Evolutionary conservation across 2,329 filamentous ascomycete genomes (phyloP), one percentile per base, ranked within the genome.

Genomic region (Nigrograna mackinnonii): DNA sequence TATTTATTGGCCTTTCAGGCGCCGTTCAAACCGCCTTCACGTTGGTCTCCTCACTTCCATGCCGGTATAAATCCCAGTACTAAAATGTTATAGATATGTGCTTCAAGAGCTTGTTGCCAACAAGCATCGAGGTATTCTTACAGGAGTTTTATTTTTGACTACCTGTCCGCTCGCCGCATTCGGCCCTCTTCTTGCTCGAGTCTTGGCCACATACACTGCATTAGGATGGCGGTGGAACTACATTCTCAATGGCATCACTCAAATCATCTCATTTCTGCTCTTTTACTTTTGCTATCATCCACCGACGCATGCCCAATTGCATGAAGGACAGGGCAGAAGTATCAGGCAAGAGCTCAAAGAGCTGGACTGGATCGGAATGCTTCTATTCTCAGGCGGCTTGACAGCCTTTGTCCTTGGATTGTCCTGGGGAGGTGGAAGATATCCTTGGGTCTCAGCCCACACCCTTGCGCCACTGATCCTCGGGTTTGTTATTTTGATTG

Each of bases 271-370:
- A 2, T 34, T 39, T 12, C 13, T 45, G 6, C 41, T 52, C 22
- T 52, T 49, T 37, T 47, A 36, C 39, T 17, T 52, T 9, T 49
- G 49, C 37, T 52, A 52, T 32, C 36, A 49, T 21, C 49, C 46
- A 14, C 49, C 49, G 6, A 45, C 37, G 17, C 47, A 45, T 14
- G 35, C 22, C 6, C 46, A 52, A 28, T 26, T 52, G 5, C 46
- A 49, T 20, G 43, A 45, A 28, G 44, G 44, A 6, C n/a, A n/a
- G n/a, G 43, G 43, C 6, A 30, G 39, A 19, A 49, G 37, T 24
- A 39, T 49, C 18, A 11, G 34, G 32, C 42, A 52, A 31, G 37
- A 54, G 13, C 32, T 54, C 9, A 30, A 18, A 13, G 45, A 51
- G 5, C 41, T 54, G 12, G 50, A 51, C 32, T 51, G 40, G 43